Evolutionary conservation across 1,284 basidiomycete genomes (phyloP).

Genomic region (Fomitopsis pinicola): DNA sequence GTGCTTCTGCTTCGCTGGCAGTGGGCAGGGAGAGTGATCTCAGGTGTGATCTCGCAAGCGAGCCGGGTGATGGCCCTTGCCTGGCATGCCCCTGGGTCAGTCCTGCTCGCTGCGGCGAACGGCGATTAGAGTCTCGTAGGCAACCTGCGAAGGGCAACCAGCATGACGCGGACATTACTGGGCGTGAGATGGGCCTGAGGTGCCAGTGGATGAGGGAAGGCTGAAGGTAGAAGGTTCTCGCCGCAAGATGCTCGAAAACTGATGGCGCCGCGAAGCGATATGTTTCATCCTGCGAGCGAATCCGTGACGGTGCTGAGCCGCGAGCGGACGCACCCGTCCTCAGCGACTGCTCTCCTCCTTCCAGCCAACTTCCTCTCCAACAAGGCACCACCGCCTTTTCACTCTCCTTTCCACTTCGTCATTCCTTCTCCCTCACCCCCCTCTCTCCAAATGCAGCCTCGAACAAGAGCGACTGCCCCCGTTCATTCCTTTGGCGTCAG

Average conservation of each 20-base stretch:
- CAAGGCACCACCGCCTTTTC: conserved; percentile 16
- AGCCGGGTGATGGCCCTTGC: not conserved
- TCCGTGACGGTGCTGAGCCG: not conserved
- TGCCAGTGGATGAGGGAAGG: not conserved
- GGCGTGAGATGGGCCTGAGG: not conserved
- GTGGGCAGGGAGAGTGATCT: not conserved
- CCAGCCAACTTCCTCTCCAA: not conserved
- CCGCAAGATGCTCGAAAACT: conserved; percentile 11
- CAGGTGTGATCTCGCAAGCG: not conserved
- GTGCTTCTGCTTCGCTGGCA: not conserved
- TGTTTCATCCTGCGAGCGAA: not conserved
- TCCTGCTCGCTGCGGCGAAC: not conserved
- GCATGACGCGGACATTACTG: conserved; percentile 2
- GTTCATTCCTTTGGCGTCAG: conserved; percentile 27
- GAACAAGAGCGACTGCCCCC: conserved; percentile 18
- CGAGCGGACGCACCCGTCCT: not conserved
- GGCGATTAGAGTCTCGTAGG: not conserved
- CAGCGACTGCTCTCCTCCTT: conserved; percentile 5
- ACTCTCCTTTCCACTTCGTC: conserved; percentile 15
- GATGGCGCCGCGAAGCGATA: not conserved
- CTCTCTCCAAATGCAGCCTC: conserved; percentile 13
- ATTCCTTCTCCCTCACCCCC: conserved; percentile 1
- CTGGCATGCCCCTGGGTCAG: not conserved
- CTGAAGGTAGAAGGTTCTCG: conserved; percentile 15
- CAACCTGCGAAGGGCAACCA: conserved; percentile 5